Evolutionary conservation across 169 alveolate genomes (phyloP).

Genomic region (Amoebophrya sp.): DNA sequence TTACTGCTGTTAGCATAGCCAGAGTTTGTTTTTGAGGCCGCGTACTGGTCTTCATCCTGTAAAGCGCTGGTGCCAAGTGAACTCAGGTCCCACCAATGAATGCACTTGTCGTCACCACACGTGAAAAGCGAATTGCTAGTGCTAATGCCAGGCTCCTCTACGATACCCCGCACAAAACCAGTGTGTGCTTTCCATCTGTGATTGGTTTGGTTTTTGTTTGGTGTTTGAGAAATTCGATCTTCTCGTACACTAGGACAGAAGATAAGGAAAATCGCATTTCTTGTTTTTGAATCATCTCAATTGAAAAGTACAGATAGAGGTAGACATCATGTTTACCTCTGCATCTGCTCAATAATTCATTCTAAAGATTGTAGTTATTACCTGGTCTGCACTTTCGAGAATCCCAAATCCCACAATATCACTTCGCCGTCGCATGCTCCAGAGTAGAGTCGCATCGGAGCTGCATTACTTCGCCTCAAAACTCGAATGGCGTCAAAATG

Average conservation of each 20-base stretch:
- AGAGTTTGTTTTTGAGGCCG: too few species aligned
- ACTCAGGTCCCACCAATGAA: constrained; percentile 3
- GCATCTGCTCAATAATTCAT: too few species aligned
- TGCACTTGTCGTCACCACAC: constrained; percentile 68
- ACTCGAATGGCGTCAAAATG: constrained; percentile 89
- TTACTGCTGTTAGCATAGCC: too few species aligned
- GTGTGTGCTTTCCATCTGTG: constrained; percentile 20
- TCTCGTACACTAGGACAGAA: too few species aligned
- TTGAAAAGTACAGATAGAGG: too few species aligned
- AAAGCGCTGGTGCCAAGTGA: background rate
- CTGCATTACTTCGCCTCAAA: constrained; percentile 64
- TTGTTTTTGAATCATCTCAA: too few species aligned
- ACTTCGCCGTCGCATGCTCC: constrained; percentile 94
- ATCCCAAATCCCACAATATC: constrained; percentile 74
- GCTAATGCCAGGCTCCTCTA: background rate
- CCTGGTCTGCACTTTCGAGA: background rate
- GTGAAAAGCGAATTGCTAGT: background rate
- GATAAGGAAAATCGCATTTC: too few species aligned
- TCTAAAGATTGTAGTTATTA: too few species aligned
- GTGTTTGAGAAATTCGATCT: too few species aligned
- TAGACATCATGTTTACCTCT: too few species aligned
- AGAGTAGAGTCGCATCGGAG: constrained; percentile 70
- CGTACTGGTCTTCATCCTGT: background rate
- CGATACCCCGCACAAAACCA: background rate
- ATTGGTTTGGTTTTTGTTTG: too few species aligned